A percentile compares a stretch with the other conserved stretches of the same genome.
Conservation (phyloP, 805 yeast species). For the Hanseniaspora guilliermondii region DNA sequence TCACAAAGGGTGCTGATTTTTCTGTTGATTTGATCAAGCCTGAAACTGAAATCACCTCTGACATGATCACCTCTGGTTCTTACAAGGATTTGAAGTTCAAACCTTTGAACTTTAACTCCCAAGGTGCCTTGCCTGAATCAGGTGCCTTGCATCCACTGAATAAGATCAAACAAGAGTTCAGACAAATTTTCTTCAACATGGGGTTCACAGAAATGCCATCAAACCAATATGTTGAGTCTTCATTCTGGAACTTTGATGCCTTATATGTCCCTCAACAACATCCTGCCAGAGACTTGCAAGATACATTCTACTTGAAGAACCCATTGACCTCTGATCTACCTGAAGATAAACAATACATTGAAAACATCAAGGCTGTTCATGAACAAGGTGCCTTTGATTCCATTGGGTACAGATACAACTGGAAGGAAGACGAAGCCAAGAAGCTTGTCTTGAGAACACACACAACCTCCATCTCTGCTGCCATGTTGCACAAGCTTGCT, state of each 20-base stretch:
- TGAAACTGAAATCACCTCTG: constrained; percentile 90
- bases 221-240: constrained; percentile 93
- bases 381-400: constrained; percentile 86
- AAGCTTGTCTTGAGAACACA: constrained; percentile 93
- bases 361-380: constrained; percentile 71
- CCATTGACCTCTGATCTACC: constrained; percentile 75
- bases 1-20: constrained; percentile 74
- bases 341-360: constrained; percentile 64
- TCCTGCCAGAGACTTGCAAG: constrained; percentile 98
- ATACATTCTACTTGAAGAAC: constrained; percentile 93
- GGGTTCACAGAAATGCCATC: constrained; percentile 99
- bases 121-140: constrained; percentile 72
- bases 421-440: constrained; percentile 84
- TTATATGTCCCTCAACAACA: constrained; percentile 97
- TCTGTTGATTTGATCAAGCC: constrained; percentile 64
- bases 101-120: constrained; percentile 90
- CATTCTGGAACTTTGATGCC: constrained; percentile 98
- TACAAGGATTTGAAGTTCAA: constrained; percentile 82
- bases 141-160: constrained; percentile 96
- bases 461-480: constrained; percentile 87
- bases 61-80: constrained; percentile 70
- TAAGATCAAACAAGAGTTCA: constrained; percentile 93
- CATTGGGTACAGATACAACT: constrained; percentile 95
- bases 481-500: constrained; percentile 78
- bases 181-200: constrained; percentile 94